Evolutionary conservation across 2,329 filamentous ascomycete genomes (phyloP), one percentile per base, ranked within the genome.

Genomic region (Neonectria ditissima): DNA sequence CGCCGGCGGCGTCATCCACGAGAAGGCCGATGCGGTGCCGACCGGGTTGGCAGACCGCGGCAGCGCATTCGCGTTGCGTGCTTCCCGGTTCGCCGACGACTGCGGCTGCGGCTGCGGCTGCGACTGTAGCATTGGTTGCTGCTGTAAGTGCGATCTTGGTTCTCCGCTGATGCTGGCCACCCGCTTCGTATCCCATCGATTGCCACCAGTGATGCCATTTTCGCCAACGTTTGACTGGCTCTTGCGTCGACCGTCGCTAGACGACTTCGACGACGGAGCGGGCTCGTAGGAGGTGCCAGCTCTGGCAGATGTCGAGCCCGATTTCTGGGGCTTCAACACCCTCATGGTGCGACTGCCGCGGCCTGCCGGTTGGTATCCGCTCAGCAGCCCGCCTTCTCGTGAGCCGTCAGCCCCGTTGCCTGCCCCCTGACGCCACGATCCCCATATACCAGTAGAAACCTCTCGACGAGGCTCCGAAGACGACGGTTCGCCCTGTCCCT

Each of bases 21-120:
- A 91, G 81, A 98, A 98, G 3, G 95, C 95, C 62, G 93, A 96
- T 14, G 92, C 95, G n/a, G 92, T 92, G 9, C 95, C 95, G 18
- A 97, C 87, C 0, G 96, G 95, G 74, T 98, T 98, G 32, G 88
- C 84, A 7, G 88, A 85, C 60, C 89, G 86, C 16, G 87, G 81
- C n/a, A 82, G 75, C 18, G 79, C 73, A 44, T 81, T 76, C 39
- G 77, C 73, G 56, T 78, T 81, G 58, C 80, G 79, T 41, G 71
- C 68, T 50, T 81, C 78, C 60, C 76, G 74, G 59, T 65, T 79
- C 79, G 70, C 24, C 18, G 55, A 80, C 55, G 72, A 73, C 65
- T 80, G 69, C n/a, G 63, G 44, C 30, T 67, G 69, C 14, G 63
- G 41, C 30, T 67, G 80, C 58, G 72, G 70, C 28, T 58, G 55